A percentile compares a stretch with the other conserved stretches of the same genome.
Conservation (phyloP, 371 early-diverging fungal genomes). For the Mortierella sp. region DNA sequence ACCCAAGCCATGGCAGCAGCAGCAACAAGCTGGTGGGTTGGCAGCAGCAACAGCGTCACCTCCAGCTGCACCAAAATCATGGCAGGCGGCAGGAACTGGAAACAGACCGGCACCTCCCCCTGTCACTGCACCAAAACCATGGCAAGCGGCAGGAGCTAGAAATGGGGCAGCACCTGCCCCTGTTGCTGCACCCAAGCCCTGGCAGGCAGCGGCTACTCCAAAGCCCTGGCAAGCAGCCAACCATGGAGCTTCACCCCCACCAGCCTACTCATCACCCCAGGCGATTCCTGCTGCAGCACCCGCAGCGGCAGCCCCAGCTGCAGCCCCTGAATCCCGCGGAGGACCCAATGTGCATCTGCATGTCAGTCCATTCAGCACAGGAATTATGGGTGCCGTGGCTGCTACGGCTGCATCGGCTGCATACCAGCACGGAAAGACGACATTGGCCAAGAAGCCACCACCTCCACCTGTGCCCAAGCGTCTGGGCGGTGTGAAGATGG, state of each 20-base stretch:
- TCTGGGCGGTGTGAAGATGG: constrained; percentile 57
- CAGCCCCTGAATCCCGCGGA: constrained; percentile 11
- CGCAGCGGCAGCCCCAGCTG: constrained; percentile 21
- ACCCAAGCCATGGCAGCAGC: constrained; percentile 33
- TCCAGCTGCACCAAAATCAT: constrained; percentile 35
- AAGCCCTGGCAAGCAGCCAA: constrained; percentile 37
- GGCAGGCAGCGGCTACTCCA: constrained; percentile 28
- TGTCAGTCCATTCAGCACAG: constrained; percentile 48
- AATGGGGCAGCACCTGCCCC: constrained; percentile 6
- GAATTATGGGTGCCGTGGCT: constrained; percentile 44
- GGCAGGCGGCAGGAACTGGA: constrained; percentile 22
- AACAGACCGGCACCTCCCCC: constrained; percentile 4
- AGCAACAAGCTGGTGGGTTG: constrained; percentile 14
- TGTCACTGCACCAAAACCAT: constrained; percentile 31
- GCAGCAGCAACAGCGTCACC: constrained; percentile 24
- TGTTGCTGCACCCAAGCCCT: constrained; percentile 28
- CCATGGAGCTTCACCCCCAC: constrained; percentile 40
- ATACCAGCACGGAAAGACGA: constrained; percentile 23
- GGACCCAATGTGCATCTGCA: constrained; percentile 53
- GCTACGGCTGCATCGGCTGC: constrained; percentile 44
- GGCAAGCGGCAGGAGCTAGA: constrained; percentile 21
- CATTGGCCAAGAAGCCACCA: constrained; percentile 37
- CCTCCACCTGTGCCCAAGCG: constrained; percentile 54
- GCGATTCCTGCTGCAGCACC: background rate
- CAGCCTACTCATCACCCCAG: constrained; percentile 42